phyloP scores from a whole-genome alignment of 495 filamentous ascomycete genomes.

The Lichenothelia convexa region DNA sequence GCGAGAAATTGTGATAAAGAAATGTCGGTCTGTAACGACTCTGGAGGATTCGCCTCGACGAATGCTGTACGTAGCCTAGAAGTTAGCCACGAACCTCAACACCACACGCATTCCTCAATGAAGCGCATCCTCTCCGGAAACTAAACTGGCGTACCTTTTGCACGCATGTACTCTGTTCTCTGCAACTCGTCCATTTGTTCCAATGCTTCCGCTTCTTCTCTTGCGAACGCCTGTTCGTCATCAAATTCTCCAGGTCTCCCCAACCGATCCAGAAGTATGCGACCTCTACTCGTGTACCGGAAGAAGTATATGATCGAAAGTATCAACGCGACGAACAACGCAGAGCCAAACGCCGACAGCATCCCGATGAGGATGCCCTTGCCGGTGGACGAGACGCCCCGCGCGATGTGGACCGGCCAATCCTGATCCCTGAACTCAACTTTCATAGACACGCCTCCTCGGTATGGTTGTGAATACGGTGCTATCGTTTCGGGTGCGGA shows the following conservation, averaged over 20 bases:
- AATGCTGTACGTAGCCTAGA: constrained; percentile 42
- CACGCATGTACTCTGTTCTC: constrained; percentile 74
- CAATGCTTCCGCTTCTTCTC: constrained; percentile 87
- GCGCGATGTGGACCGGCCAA: no score
- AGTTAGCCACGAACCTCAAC: not conserved
- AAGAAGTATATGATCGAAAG: constrained; percentile 87
- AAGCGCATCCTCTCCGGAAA: not conserved
- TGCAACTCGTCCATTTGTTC: constrained; percentile 91
- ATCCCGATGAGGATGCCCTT: constrained; percentile 88
- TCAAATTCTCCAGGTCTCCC: constrained; percentile 91
- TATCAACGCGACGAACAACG: constrained; percentile 60
- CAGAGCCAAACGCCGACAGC: constrained; percentile 90
- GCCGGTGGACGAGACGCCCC: constrained; percentile 32
- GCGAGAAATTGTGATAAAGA: constrained; percentile 93
- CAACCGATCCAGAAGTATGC: constrained; percentile 86
- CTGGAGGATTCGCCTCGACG: constrained; percentile 82
- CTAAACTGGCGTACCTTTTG: constrained; percentile 54
- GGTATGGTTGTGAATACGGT: no score
- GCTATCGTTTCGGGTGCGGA: no score
- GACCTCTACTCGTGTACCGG: constrained; percentile 67
- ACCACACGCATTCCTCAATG: not conserved
- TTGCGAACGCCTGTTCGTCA: constrained; percentile 80
- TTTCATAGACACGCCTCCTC: no score
- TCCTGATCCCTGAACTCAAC: no score
- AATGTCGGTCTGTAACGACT: constrained; percentile 90